These are phyloP conservation scores for Pyracantha coccinea DNA, from an alignment of 331 rosid species.

Conservation along the genomic window DNA sequence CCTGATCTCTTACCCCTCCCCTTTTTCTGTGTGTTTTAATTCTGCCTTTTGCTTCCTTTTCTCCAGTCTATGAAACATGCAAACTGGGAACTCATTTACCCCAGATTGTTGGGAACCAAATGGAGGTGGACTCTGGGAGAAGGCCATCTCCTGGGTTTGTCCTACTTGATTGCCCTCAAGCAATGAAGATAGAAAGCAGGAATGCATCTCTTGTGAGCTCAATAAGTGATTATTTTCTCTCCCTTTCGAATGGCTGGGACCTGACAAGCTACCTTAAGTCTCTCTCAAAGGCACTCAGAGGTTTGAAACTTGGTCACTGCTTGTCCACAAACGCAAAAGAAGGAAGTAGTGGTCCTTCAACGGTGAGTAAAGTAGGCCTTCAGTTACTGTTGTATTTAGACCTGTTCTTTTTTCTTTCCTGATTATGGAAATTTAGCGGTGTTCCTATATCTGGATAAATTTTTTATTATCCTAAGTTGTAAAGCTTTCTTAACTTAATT, in stretches of 20 bases:
- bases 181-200: conserved; percentile 92
- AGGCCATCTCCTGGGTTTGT: conserved; percentile 69
- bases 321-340: conserved; percentile 65
- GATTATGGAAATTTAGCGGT: not conserved
- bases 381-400: not conserved
- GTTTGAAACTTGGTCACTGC: conserved; percentile 73
- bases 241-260: conserved; percentile 97
- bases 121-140: conserved; percentile 87
- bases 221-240: conserved; percentile 86
- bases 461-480: not conserved
- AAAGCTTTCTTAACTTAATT: not conserved
- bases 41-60: conserved; percentile 8
- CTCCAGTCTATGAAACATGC: conserved; percentile 93
- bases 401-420: not conserved
- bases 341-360: conserved; percentile 74
- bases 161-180: conserved; percentile 95
- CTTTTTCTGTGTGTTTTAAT: conserved; percentile 2
- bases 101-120: conserved; percentile 70
- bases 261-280: conserved; percentile 92
- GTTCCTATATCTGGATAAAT: not conserved
- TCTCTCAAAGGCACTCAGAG: conserved; percentile 87
- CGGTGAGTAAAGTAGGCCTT: conserved; percentile 47
- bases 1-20: not conserved
- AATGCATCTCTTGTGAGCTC: conserved; percentile 95
- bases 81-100: conserved; percentile 94